Conservation (phyloP, 169 alveolate species). For the Cryptosporidium sp. region DNA sequence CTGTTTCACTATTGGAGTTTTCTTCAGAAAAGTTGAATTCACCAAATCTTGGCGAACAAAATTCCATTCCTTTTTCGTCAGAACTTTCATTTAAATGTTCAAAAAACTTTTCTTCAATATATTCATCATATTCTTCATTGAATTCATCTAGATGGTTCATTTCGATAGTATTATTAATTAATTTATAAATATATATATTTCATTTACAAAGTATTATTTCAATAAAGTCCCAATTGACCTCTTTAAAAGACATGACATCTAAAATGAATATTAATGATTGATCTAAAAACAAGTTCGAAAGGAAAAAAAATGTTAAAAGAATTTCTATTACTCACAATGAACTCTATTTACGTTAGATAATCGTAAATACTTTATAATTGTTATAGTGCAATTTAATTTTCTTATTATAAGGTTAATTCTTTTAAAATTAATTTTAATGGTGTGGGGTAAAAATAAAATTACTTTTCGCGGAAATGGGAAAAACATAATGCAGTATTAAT, state of each 20-base stretch:
- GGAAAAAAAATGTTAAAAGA: background rate
- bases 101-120: background rate
- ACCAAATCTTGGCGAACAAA: constrained; percentile 66
- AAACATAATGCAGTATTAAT: background rate
- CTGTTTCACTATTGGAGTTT: background rate
- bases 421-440: background rate
- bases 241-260: constrained; percentile 66
- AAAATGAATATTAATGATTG: background rate
- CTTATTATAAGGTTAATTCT: background rate
- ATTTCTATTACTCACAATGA: background rate
- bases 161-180: background rate
- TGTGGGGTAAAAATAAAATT: constrained; percentile 15
- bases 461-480: background rate
- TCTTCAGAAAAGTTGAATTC: constrained; percentile 27
- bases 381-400: background rate
- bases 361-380: background rate
- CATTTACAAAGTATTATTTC: background rate
- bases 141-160: background rate
- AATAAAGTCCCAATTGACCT: constrained; percentile 70
- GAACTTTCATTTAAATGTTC: constrained; percentile 14
- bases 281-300: constrained; percentile 16
- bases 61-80: constrained; percentile 44
- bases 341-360: background rate
- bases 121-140: background rate
- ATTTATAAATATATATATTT: background rate